Percentiles rank a stretch among this genome's conserved stretches.
Conservation (phyloP, 1,284 basidiomycete species). For the Marasmius tenuissimus region DNA sequence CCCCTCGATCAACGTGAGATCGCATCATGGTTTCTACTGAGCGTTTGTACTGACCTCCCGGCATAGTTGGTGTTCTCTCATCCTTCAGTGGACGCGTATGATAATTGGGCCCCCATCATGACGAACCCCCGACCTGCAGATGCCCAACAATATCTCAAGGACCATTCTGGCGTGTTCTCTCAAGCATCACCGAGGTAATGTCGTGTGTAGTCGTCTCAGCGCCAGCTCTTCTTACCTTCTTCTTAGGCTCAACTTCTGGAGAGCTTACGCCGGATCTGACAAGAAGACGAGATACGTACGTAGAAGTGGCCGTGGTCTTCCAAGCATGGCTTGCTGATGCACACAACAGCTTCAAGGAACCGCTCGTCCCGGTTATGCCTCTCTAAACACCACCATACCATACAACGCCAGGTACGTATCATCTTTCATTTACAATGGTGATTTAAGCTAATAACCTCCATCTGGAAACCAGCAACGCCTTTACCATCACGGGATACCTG, state of each 20-base stretch:
- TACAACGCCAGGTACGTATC: conserved; percentile 26
- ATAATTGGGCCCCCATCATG: conserved; percentile 66
- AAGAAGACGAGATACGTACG: conserved; percentile 48
- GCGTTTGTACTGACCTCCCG: neutral
- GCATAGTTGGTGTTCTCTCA: conserved; percentile 62
- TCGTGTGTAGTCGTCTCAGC: neutral
- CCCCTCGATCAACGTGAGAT: conserved; percentile 59
- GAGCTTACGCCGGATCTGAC: conserved; percentile 48
- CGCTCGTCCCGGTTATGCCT: conserved; percentile 61
- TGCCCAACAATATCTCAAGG: conserved; percentile 49
- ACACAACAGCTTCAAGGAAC: conserved; percentile 55
- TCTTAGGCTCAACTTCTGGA: conserved; percentile 61
- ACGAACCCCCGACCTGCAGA: conserved; percentile 52
- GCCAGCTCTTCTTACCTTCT: neutral
- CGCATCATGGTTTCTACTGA: neutral
- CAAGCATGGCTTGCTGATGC: neutral
- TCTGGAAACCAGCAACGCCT: conserved; percentile 40
- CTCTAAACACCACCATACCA: conserved; percentile 56
- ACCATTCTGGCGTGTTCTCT: conserved; percentile 56
- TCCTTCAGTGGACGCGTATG: conserved; percentile 58
- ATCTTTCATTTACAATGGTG: neutral
- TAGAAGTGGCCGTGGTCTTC: conserved; percentile 2
- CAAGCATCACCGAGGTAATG: conserved; percentile 54
- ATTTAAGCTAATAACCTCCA: neutral
- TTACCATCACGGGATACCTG: conserved; percentile 62